These are phyloP conservation scores for Alternaria infectoria DNA, from an alignment of 2,329 filamentous ascomycete genomes.

Conservation along the genomic window DNA sequence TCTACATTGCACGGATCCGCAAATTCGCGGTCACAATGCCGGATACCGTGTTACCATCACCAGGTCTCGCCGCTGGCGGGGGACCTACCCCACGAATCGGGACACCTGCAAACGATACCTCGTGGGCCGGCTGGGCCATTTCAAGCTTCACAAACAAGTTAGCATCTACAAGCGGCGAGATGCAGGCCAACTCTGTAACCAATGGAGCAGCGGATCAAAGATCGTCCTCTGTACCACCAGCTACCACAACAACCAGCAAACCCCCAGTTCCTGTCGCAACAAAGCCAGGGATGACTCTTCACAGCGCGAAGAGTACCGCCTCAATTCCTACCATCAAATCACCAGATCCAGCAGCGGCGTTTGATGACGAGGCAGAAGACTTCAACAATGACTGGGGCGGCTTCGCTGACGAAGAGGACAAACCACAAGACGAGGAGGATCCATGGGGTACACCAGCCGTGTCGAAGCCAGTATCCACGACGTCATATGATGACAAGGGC, in stretches of 20 bases:
- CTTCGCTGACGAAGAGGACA: constrained; percentile 63
- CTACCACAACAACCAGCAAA: constrained; percentile 55
- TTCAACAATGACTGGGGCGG: constrained; percentile 78
- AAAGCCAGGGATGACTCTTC: constrained; percentile 40
- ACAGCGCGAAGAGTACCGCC: constrained; percentile 33
- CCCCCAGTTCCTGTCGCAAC: constrained; percentile 55
- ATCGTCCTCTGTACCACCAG: constrained; percentile 57
- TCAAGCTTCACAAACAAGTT: constrained; percentile 98
- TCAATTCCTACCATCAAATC: constrained; percentile 37
- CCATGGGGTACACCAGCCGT: constrained; percentile 57
- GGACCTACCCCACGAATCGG: constrained; percentile 72
- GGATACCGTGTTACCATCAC: constrained; percentile 76
- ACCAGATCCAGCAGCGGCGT: constrained; percentile 59
- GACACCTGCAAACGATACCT: constrained; percentile 72
- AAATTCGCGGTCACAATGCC: constrained; percentile 80
- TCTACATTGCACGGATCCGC: constrained; percentile 81
- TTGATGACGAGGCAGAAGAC: constrained; percentile 58
- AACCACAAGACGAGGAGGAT: constrained; percentile 59
- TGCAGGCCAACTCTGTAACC: constrained; percentile 61
- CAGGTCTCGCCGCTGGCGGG: constrained; percentile 56
- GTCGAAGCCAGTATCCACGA: constrained; percentile 48
- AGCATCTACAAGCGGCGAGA: constrained; percentile 82
- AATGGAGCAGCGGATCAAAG: constrained; percentile 53
- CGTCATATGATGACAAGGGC: constrained; percentile 77
- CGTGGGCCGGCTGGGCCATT: constrained; percentile 97